Percentiles rank a stretch among this genome's conserved stretches.
phyloP scores from a whole-genome alignment of 345 rosid genomes.

The Melastoma malabathricum region DNA sequence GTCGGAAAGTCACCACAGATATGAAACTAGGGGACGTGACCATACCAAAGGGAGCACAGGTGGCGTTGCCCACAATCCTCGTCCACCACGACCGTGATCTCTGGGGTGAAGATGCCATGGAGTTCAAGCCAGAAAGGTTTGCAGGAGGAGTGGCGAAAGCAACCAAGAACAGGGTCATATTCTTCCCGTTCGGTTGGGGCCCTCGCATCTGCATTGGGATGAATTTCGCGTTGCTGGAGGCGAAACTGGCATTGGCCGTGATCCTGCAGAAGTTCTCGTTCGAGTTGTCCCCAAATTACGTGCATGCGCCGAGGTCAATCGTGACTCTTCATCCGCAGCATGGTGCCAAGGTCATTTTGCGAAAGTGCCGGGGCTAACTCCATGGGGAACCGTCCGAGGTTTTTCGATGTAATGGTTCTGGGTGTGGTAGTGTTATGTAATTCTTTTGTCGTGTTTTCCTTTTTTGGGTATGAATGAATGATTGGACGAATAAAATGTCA shows the following conservation, averaged over 20 bases:
- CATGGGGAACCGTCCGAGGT: no score
- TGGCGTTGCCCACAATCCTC: conserved; percentile 8
- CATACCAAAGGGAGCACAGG: conserved; percentile 6
- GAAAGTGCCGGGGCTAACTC: not conserved
- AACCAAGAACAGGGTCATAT: conserved; percentile 32
- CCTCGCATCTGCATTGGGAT: conserved; percentile 49
- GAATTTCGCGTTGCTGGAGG: conserved; percentile 48
- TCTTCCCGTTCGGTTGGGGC: conserved; percentile 43
- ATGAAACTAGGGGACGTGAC: conserved; percentile 6
- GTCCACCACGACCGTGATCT: conserved; percentile 29
- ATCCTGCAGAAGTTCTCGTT: conserved; percentile 9
- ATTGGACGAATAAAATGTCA: no score
- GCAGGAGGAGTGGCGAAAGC: conserved; percentile 37
- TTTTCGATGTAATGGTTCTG: no score
- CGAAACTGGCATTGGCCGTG: conserved; percentile 29
- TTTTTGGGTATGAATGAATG: no score
- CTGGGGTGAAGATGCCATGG: conserved; percentile 45
- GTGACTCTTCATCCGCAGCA: conserved; percentile 8
- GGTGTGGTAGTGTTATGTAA: no score
- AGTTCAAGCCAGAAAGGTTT: conserved; percentile 49
- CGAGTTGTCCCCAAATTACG: conserved; percentile 5
- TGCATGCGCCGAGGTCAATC: conserved; percentile 4
- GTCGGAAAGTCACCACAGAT: not conserved
- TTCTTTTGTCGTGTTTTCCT: no score
- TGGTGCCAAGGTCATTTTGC: conserved; percentile 7